Conservation (phyloP, 208 protist genomes). For the Leishmania arabica region DNA sequence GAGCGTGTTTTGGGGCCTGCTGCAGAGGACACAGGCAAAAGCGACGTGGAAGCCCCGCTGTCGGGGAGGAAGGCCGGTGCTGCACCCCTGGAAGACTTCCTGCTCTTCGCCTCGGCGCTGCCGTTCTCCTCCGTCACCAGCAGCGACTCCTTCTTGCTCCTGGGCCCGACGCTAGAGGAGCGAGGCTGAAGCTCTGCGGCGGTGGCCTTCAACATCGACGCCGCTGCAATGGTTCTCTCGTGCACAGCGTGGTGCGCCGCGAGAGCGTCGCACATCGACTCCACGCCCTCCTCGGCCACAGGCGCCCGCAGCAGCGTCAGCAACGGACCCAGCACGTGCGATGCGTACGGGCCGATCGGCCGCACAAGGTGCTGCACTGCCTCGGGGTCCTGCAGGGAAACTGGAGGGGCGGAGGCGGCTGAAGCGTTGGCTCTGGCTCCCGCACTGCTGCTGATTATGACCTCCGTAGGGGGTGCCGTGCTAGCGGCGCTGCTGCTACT, state of each 20-base stretch:
- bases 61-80: neutral
- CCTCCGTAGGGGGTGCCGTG: neutral
- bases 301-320: conserved; percentile 20
- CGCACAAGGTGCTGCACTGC: conserved; percentile 35
- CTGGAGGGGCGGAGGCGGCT: neutral
- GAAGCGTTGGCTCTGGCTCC: neutral
- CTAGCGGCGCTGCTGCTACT: neutral
- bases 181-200: conserved; percentile 3
- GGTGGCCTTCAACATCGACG: neutral
- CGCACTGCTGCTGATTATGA: neutral
- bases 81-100: neutral
- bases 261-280: conserved; percentile 13
- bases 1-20: neutral
- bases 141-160: conserved; percentile 10
- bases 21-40: neutral
- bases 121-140: neutral
- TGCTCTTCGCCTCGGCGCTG: conserved; percentile 5
- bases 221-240: conserved; percentile 4
- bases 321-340: conserved; percentile 19
- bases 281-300: conserved; percentile 4
- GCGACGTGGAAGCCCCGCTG: neutral
- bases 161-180: neutral
- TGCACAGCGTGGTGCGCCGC: conserved; percentile 9
- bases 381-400: conserved; percentile 33
- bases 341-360: conserved; percentile 26